These are phyloP conservation scores for Pulveroboletus ravenelii DNA, from an alignment of 768 basidiomycete species.

Conservation along the genomic window DNA sequence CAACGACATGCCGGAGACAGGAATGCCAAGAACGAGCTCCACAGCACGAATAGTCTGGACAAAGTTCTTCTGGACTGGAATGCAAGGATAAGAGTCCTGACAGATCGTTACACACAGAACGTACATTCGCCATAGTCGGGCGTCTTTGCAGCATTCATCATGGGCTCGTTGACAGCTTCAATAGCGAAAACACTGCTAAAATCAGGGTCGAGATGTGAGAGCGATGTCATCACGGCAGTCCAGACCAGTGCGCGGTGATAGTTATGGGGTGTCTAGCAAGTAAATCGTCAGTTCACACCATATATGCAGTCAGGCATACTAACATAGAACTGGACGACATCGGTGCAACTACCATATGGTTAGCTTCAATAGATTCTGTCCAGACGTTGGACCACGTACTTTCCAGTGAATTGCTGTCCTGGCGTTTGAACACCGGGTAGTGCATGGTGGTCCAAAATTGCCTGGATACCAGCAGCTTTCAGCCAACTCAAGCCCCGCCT, in stretches of 20 bases:
- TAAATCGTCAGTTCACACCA: neutral
- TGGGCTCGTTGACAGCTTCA: slow-evolving; percentile 74
- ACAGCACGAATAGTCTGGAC: slow-evolving; percentile 63
- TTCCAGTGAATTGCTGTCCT: slow-evolving; percentile 64
- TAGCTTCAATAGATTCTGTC: neutral
- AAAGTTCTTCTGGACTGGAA: slow-evolving; percentile 63
- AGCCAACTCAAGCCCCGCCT: slow-evolving; percentile 59
- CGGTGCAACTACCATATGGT: slow-evolving; percentile 50
- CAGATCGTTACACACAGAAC: slow-evolving; percentile 17
- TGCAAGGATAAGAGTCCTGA: neutral
- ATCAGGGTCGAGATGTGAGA: slow-evolving; percentile 64
- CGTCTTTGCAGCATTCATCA: slow-evolving; percentile 64
- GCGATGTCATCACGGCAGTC: slow-evolving; percentile 73
- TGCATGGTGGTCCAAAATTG: slow-evolving; percentile 67
- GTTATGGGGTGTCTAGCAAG: slow-evolving; percentile 52
- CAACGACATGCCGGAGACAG: slow-evolving; percentile 18
- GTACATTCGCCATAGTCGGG: slow-evolving; percentile 68
- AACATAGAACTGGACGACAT: slow-evolving; percentile 70
- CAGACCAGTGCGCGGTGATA: slow-evolving; percentile 77
- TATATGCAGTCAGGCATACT: slow-evolving; percentile 13
- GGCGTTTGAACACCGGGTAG: slow-evolving; percentile 64
- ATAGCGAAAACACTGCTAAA: slow-evolving; percentile 66
- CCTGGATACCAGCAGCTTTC: slow-evolving; percentile 56
- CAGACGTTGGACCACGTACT: slow-evolving; percentile 33
- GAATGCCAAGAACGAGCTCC: slow-evolving; percentile 57